Conservation (phyloP, 2,329 filamentous ascomycete genomes). For the Teratosphaeria viscida region DNA sequence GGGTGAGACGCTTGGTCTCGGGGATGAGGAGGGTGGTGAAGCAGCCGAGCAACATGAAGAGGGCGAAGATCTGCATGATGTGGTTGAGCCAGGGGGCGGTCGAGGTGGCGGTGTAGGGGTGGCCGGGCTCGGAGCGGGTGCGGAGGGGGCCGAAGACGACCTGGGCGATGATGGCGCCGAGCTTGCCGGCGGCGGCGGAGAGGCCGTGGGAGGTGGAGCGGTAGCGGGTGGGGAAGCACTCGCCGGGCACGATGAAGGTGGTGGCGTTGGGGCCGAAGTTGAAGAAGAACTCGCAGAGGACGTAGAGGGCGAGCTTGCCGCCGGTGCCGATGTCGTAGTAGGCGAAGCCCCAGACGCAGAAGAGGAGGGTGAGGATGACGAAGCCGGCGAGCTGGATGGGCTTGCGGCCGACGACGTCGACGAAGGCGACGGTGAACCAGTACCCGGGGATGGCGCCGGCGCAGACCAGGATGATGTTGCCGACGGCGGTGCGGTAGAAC, state of each 20-base stretch:
- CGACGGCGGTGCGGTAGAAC: conserved; percentile 64
- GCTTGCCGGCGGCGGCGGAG: conserved; percentile 38
- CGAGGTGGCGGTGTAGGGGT: conserved; percentile 21
- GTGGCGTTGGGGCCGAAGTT: conserved; percentile 44
- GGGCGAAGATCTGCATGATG: conserved; percentile 65
- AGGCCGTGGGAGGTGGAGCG: conserved; percentile 39
- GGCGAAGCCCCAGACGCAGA: conserved; percentile 40
- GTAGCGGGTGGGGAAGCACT: conserved; percentile 42
- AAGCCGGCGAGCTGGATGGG: conserved; percentile 57
- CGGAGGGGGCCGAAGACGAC: conserved; percentile 40
- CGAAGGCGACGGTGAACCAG: conserved; percentile 66
- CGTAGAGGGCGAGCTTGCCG: conserved; percentile 37
- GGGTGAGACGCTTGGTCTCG: conserved; percentile 59
- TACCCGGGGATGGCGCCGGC: conserved; percentile 73
- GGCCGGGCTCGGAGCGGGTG: conserved; percentile 27
- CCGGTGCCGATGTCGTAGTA: conserved; percentile 34
- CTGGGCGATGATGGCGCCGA: conserved; percentile 41
- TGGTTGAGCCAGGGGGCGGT: conserved; percentile 58
- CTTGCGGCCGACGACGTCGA: conserved; percentile 67
- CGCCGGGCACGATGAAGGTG: conserved; percentile 43
- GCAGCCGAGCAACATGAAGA: conserved; percentile 68
- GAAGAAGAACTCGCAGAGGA: conserved; percentile 43
- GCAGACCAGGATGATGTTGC: conserved; percentile 68
- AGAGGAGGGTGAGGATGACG: conserved; percentile 37
- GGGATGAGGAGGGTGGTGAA: conserved; percentile 62